Conservation (phyloP, 176 grass and related monocot genomes). For the Melocanna baccifera region DNA sequence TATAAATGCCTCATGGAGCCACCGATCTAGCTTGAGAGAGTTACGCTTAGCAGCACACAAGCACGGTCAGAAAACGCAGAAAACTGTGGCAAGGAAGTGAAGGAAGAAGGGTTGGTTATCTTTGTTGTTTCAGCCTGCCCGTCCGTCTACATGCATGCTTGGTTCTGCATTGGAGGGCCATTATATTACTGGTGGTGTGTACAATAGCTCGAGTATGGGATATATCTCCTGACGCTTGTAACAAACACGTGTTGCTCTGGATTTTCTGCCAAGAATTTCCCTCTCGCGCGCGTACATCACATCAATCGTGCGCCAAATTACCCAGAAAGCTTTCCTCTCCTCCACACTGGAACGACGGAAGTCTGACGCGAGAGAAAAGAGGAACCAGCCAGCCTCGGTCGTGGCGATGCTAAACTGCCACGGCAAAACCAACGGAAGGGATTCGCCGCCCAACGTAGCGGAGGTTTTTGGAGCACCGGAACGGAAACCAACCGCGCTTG, state of each 20-base stretch:
- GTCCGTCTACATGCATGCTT: neutral
- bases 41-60: neutral
- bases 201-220: neutral
- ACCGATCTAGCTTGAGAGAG: neutral
- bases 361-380: neutral
- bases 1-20: too few species aligned
- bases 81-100: neutral
- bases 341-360: neutral
- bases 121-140: neutral
- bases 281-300: neutral
- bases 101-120: neutral
- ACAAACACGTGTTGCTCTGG: conserved; percentile 5
- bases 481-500: neutral
- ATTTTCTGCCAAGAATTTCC: neutral
- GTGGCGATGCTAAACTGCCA: too few species aligned
- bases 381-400: too few species aligned
- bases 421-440: too few species aligned
- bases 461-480: neutral
- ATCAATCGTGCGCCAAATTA: neutral
- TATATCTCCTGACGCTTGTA: neutral
- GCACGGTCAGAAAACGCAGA: neutral
- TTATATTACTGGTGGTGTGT: neutral
- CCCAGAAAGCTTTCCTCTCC: too few species aligned
- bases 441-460: too few species aligned
- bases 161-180: too few species aligned